Percentiles rank a stretch among this genome's conserved stretches.
These are phyloP conservation scores for Phytopythium ostracodes DNA, from an alignment of 352 stramenopile genomes.

Conservation along the genomic window DNA sequence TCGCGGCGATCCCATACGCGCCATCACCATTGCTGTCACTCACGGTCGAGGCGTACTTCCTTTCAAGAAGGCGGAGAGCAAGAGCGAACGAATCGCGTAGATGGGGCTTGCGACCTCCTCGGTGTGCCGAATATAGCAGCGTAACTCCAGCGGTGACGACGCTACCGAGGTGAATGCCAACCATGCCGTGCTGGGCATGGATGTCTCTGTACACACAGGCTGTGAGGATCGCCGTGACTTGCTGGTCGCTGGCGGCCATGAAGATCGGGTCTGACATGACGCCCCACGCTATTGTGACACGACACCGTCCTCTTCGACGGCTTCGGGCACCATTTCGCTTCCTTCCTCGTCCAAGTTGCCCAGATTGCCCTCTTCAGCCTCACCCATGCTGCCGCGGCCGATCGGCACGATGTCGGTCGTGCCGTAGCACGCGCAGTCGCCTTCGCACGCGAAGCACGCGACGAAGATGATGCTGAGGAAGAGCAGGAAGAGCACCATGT, in stretches of 20 bases:
- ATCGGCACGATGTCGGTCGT: conserved; percentile 65
- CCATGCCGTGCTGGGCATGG: too few species aligned
- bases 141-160: too few species aligned
- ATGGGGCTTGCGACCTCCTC: too few species aligned
- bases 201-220: too few species aligned
- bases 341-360: conserved; percentile 28
- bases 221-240: too few species aligned
- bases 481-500: conserved; percentile 76
- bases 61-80: too few species aligned
- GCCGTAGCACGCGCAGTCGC: conserved; percentile 67
- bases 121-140: too few species aligned
- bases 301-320: conserved; percentile 1
- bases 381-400: conserved; percentile 15
- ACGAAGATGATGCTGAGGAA: conserved; percentile 80
- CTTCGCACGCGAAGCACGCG: conserved; percentile 71
- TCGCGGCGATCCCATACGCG: too few species aligned
- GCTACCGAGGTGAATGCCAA: too few species aligned
- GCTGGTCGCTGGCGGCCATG: background rate
- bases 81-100: too few species aligned
- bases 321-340: conserved; percentile 10
- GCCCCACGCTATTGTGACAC: background rate
- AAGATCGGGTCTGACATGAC: background rate
- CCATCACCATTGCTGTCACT: too few species aligned
- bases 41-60: too few species aligned
- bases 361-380: conserved; percentile 17